Evolutionary conservation across 2,329 filamentous ascomycete genomes (phyloP).

Genomic region (Lasiodiplodia hormozganensis): DNA sequence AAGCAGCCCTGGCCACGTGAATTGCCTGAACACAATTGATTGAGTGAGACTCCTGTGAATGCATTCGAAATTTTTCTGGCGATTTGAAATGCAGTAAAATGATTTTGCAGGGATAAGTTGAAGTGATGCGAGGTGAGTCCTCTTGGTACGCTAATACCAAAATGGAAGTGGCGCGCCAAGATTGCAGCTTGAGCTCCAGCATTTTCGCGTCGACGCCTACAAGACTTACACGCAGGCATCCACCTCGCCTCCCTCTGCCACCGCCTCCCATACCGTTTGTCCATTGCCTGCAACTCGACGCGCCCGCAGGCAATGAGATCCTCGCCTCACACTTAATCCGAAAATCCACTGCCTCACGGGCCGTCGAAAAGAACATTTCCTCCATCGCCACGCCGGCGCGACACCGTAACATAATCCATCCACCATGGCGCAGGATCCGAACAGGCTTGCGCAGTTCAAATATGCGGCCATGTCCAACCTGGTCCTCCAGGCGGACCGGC

Average conservation of each 20-base stretch:
- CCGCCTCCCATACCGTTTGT: slow-evolving; percentile 1
- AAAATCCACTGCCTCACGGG: slow-evolving; percentile 12
- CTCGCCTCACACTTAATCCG: slow-evolving; percentile 13
- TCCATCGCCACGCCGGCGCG: slow-evolving; percentile 30
- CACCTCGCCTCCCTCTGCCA: slow-evolving; percentile 1
- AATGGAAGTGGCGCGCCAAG: slow-evolving; percentile 20
- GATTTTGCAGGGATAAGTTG: no score
- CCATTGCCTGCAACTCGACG: slow-evolving; percentile 3
- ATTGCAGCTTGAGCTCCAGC: slow-evolving; percentile 27
- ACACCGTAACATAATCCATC: slow-evolving; percentile 14
- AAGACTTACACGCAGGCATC: slow-evolving; percentile 1
- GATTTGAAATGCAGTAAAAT: no score
- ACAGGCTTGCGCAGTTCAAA: slow-evolving; percentile 88
- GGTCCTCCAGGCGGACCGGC: slow-evolving; percentile 99
- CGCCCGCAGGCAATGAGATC: slow-evolving; percentile 27
- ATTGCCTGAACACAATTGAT: no score
- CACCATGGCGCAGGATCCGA: slow-evolving; percentile 68
- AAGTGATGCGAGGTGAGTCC: no score
- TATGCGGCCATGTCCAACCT: slow-evolving; percentile 99
- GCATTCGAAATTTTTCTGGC: no score
- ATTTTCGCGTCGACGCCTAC: slow-evolving; percentile 28
- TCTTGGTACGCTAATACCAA: not conserved
- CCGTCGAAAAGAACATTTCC: slow-evolving; percentile 11
- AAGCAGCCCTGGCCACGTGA: no score
- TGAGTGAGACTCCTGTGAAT: no score